phyloP scores from a whole-genome alignment of 768 basidiomycete genomes.

The Suillus sp. region DNA sequence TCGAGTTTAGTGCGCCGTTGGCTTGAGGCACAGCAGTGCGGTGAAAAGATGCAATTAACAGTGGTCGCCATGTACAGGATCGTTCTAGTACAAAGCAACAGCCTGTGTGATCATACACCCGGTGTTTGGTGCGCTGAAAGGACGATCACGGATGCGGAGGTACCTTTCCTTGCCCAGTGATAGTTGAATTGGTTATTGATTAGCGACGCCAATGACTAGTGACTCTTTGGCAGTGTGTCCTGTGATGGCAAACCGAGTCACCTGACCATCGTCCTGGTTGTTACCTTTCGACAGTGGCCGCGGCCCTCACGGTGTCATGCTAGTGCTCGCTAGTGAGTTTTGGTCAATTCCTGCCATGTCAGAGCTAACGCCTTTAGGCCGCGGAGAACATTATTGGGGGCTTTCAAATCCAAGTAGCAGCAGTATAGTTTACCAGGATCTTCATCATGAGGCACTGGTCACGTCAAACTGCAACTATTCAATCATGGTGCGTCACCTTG shows the following conservation, averaged over 20 bases:
- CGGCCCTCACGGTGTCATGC: background rate
- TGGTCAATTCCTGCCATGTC: background rate
- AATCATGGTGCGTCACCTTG: background rate
- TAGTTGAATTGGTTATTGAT: no score
- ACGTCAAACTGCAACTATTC: background rate
- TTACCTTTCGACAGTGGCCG: background rate
- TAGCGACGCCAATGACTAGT: background rate
- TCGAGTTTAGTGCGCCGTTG: background rate
- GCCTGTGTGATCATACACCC: background rate
- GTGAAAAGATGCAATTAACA: background rate
- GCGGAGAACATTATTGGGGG: background rate
- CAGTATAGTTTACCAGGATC: background rate
- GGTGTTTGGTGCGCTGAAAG: background rate
- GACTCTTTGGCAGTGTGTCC: background rate
- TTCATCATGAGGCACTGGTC: background rate
- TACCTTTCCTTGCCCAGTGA: no score
- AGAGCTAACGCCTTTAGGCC: background rate
- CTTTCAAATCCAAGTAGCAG: no score
- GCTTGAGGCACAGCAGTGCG: background rate
- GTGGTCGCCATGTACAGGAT: background rate
- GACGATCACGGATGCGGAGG: background rate
- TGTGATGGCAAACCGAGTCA: background rate
- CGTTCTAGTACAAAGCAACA: background rate
- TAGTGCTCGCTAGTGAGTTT: background rate
- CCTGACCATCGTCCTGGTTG: background rate